Conservation (phyloP, 768 basidiomycete genomes). For the Pisolithus tinctorius region DNA sequence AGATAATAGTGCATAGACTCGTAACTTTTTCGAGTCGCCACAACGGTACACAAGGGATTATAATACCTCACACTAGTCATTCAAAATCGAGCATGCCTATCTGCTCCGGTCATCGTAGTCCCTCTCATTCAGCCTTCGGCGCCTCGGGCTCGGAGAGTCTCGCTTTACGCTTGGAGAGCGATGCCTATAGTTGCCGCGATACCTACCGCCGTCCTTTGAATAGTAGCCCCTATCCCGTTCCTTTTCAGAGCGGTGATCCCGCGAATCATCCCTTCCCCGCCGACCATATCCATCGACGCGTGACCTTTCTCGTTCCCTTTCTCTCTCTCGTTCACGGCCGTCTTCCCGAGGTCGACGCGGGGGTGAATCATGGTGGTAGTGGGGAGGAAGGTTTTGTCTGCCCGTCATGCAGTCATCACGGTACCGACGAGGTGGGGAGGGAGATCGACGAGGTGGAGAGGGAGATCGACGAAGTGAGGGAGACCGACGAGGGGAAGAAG, state of each 20-base stretch:
- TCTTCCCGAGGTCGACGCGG: slow-evolving; percentile 20
- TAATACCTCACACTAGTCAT: not conserved
- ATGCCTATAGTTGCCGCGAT: slow-evolving; percentile 11
- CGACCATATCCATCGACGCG: slow-evolving; percentile 17
- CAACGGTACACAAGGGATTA: too few relatives aligned
- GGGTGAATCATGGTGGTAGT: slow-evolving; percentile 11
- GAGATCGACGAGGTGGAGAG: slow-evolving; percentile 14
- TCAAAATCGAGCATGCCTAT: not conserved
- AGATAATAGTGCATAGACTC: too few relatives aligned
- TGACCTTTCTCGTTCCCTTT: slow-evolving; percentile 12
- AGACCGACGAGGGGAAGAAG: too few relatives aligned
- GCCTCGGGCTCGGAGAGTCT: slow-evolving; percentile 2
- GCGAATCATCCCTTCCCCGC: slow-evolving; percentile 21
- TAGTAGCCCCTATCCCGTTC: slow-evolving; percentile 5
- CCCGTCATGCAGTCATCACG: slow-evolving; percentile 16
- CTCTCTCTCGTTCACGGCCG: not conserved
- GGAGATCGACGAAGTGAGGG: slow-evolving; percentile 8
- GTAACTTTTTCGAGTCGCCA: too few relatives aligned
- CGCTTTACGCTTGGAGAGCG: slow-evolving; percentile 21
- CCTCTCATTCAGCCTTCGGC: slow-evolving; percentile 20
- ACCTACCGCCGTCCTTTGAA: slow-evolving; percentile 15
- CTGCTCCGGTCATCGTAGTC: slow-evolving; percentile 14
- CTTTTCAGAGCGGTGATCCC: slow-evolving; percentile 9
- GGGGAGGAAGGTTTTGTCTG: slow-evolving; percentile 3
- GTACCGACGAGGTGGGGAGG: slow-evolving; percentile 23